Evolutionary conservation across 2,329 filamentous ascomycete genomes (phyloP), one percentile per base, ranked within the genome.

Genomic region (Aspergillus candidus): DNA sequence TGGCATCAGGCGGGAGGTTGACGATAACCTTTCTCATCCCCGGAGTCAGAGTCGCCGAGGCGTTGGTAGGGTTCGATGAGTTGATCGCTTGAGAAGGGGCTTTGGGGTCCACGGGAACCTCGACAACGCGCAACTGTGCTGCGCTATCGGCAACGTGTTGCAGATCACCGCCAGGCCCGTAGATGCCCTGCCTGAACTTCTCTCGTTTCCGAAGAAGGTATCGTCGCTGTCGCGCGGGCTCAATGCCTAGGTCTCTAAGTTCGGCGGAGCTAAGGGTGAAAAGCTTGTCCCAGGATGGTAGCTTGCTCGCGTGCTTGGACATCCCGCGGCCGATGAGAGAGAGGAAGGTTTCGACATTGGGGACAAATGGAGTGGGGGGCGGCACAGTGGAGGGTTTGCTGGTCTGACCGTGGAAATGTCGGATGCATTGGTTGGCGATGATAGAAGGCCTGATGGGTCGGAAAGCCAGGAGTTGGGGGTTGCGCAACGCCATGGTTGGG

Each of bases 181-280:
- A 85, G 15, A 82, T 72, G 5, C 88, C 88, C 38, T 80, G 78
- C 50, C 86, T 77, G 68, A 93, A 97, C 59, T 84, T 83, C 58
- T 95, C 83, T 56, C 89, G 80, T 88, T 91, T 96, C 52, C 83
- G 80, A 38, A 97, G 72, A 12, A 98, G 78, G 62, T 97, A 98
- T 45, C 84, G 77, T 50, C 93, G 79, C 53, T 81, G 79, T 35
- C 91, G 83, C 13, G 91, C 79, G 11, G 89, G 88, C 65, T 97
- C 91, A 50, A 97, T 77, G 44, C 93, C 91, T 13, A 93, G 76
- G 56, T 91, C 83, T 53, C 83, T 82, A 53, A 98, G 76, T 68
- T 97, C 83, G 35, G 75, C 66, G 13, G 87, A 88, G 15, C 80
- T 83, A 52, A 93, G 75, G 36, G 83, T 83, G 76, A 97, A 97